Base-by-base conservation (phyloP, 2,329 filamentous ascomycete species). In the Coniosporium tulheliwenetii region DNA sequence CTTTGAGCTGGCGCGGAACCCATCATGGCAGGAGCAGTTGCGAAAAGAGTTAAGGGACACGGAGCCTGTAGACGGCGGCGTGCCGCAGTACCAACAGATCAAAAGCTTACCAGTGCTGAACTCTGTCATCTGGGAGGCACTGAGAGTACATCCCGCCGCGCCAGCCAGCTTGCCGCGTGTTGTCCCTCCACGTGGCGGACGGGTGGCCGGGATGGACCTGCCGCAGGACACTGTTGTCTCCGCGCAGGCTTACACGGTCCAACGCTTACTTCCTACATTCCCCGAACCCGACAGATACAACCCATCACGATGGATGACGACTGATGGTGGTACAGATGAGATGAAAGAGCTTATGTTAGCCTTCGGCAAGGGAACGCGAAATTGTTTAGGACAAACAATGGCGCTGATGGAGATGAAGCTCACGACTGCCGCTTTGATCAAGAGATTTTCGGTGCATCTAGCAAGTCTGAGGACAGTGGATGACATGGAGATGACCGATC, bases 261-360 rank as follows among this genome's bases (percentile, higher is more conserved):
- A 94, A 35, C 87, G 91, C 57, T 91, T 96, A 52, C 83, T 85
- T 33, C 86, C 95, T 43, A 82, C 89, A 8, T 98, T 96, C 60
- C 76, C 83, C 40, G 81, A 91, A 54, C 85, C 91, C 2, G 89
- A 96, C 54, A 69, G 72, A 35, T 96, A 86, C 58, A 81, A 93
- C 53, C 89, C 89, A 2, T 86, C 95, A 49, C 77, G 89, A 52
- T 96, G 91, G 76, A 89, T 89, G 60, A 75, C 73, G 2, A 91
- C 89, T 44, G 82, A 87, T 52, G 91, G 89, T 10, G 87, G 94
- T 62, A 77, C 81, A 60, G 81, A 89, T 50, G 81, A 79, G 57
- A 96, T 95, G 79, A 98, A 96, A 70, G 96, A 80, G 70, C 73
- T 98, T 39, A 87, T 96, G 13, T 96, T 98, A 38, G 44, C 41